Evolutionary conservation across 2,329 filamentous ascomycete genomes (phyloP), one percentile per base, ranked within the genome.

Genomic region (Phyllosticta capitalensis): DNA sequence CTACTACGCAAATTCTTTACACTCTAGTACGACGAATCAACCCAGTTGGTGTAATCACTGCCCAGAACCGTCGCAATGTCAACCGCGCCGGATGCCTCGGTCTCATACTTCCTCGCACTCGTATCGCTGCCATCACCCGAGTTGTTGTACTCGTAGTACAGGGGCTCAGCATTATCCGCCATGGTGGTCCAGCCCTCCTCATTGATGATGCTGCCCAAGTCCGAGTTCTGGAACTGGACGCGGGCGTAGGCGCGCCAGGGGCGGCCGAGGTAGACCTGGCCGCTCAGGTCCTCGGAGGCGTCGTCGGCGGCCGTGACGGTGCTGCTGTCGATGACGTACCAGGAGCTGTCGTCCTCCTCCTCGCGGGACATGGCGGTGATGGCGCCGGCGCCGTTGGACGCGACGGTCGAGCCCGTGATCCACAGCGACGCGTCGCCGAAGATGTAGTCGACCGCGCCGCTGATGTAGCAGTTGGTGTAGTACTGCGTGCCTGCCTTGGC

Each of bases 61-160:
- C 79, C 79, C 62, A 82, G 67, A 50, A 83, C 71, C 6, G 67
- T 72, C 3, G 66, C 65, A 57, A 82, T 80, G 4, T 64, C 62
- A 19, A 81, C 66, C 21, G 79, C 68, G 52, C 68, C 61, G 26
- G 64, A 67, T 52, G 80, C 61, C 59, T 70, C 75, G 45, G 68
- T 74, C 1, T 75, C 68, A 64, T 82, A 83, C 38, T 17, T 10
- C 61, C 70, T 74, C 9, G 81, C 83, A 55, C 84, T 74, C 0
- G 74, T 76, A 19, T 71, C 69, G 2, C 83, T 75, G 1, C 85
- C 84, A 30, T 72, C 67, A 1, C 85, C 85, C 1, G 76, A 77
- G 69, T 87, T 87, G 20, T 65, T 71, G 66, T 80, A 86, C 74
- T 87, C 85, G 9, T 72, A 81, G 63, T 81, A 86, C 24, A 74